Conservation (phyloP, 805 yeast genomes). For the Candida awuae region DNA sequence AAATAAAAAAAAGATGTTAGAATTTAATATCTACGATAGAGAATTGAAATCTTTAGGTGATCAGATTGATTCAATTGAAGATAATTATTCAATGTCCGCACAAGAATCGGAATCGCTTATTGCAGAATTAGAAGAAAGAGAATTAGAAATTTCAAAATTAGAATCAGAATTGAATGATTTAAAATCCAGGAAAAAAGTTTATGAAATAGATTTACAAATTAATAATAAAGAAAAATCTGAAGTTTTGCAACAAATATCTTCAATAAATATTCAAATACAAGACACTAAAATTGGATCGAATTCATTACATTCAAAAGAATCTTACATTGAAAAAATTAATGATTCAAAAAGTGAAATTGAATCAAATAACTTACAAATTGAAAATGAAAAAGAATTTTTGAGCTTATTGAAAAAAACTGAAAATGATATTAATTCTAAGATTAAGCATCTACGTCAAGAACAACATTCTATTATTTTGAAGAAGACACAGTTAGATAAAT, state of each 20-base stretch:
- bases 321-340: slow-evolving; percentile 25
- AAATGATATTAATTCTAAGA: slow-evolving; percentile 30
- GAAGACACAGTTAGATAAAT: slow-evolving; percentile 60
- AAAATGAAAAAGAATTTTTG: slow-evolving; percentile 37
- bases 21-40: slow-evolving; percentile 68
- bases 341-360: slow-evolving; percentile 32
- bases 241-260: slow-evolving; percentile 37
- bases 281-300: slow-evolving; percentile 39
- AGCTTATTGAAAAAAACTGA: slow-evolving; percentile 35
- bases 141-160: slow-evolving; percentile 38
- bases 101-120: slow-evolving; percentile 48
- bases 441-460: slow-evolving; percentile 35
- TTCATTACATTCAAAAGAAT: slow-evolving; percentile 11
- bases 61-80: slow-evolving; percentile 54
- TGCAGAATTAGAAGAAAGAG: slow-evolving; percentile 53
- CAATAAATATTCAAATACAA: slow-evolving; percentile 4
- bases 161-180: slow-evolving; percentile 39
- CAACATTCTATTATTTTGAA: slow-evolving; percentile 62
- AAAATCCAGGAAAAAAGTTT: slow-evolving; percentile 40
- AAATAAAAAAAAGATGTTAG: slow-evolving; percentile 58
- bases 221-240: slow-evolving; percentile 43
- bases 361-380: slow-evolving; percentile 34
- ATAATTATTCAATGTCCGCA: slow-evolving; percentile 42
- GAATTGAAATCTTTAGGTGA: slow-evolving; percentile 59
- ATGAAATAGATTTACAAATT: slow-evolving; percentile 50